These are phyloP conservation scores for Sporodiniella umbellata DNA, from an alignment of 371 early-diverging fungal genomes.

Conservation along the genomic window DNA sequence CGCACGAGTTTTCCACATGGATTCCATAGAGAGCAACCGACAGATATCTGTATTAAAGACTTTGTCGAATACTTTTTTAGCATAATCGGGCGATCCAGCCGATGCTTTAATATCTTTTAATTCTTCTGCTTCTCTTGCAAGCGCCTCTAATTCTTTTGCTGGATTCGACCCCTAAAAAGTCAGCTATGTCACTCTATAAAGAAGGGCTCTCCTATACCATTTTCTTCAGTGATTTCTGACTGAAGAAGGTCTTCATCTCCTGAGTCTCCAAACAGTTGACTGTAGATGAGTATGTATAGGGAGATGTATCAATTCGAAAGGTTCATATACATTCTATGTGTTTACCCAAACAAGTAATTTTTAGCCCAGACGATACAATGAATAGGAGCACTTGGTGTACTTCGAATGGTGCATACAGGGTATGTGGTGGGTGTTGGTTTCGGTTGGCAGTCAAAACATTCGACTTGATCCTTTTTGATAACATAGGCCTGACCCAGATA, in stretches of 20 bases:
- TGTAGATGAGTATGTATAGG: constrained; percentile 41
- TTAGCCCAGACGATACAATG: constrained; percentile 99
- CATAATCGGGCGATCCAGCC: constrained; percentile 62
- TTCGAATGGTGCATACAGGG: constrained; percentile 98
- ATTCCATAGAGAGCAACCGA: constrained; percentile 75
- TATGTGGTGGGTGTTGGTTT: constrained; percentile 86
- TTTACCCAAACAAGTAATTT: constrained; percentile 81
- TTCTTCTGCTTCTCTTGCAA: constrained; percentile 70
- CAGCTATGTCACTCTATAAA: neutral
- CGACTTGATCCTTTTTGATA: constrained; percentile 73
- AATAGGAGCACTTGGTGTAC: constrained; percentile 93
- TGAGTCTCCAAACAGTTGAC: constrained; percentile 81
- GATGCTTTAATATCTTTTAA: constrained; percentile 62
- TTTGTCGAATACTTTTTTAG: constrained; percentile 79
- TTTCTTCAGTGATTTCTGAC: constrained; percentile 51
- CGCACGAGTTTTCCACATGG: constrained; percentile 85
- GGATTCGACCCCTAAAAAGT: neutral
- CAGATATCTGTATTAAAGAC: constrained; percentile 80
- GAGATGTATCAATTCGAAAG: too few species aligned
- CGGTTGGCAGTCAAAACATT: constrained; percentile 98
- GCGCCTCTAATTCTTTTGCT: constrained; percentile 73
- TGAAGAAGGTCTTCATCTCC: constrained; percentile 63
- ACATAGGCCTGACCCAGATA: constrained; percentile 95
- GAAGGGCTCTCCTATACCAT: constrained; percentile 56
- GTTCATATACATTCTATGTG: too few species aligned